Percentiles rank a stretch among this genome's conserved stretches.
phyloP scores from a whole-genome alignment of 192 early-diverging fungal species.

The Coemansia erecta region DNA sequence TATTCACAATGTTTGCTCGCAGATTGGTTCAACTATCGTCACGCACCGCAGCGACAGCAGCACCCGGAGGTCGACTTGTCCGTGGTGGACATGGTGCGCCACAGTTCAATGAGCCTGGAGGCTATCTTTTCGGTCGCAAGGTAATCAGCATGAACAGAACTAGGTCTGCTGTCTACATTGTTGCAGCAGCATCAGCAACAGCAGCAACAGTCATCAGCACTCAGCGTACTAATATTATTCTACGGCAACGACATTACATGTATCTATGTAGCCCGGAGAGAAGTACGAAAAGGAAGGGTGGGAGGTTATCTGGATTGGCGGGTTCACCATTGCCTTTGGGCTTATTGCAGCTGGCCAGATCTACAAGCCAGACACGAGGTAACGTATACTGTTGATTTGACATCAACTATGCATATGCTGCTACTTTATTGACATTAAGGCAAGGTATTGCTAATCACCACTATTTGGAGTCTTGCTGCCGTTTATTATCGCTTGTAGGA shows the following conservation, averaged over 20 bases:
- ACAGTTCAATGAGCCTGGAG: conserved; percentile 68
- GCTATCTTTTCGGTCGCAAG: conserved; percentile 77
- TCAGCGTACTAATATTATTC: conserved; percentile 28
- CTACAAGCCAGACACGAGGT: conserved; percentile 82
- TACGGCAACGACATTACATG: conserved; percentile 1
- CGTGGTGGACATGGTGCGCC: conserved; percentile 60
- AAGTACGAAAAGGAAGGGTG: conserved; percentile 74
- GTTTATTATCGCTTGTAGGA: conserved; percentile 33
- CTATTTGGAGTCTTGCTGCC: neutral
- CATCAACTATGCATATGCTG: neutral
- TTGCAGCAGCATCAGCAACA: neutral
- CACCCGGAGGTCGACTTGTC: conserved; percentile 43
- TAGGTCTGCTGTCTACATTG: neutral
- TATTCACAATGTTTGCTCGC: conserved; percentile 21
- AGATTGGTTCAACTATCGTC: conserved; percentile 29
- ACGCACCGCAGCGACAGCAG: conserved; percentile 5
- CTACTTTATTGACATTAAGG: neutral
- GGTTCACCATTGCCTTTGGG: conserved; percentile 60
- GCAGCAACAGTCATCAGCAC: neutral
- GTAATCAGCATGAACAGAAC: conserved; percentile 27
- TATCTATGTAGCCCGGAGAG: conserved; percentile 53
- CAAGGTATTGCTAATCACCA: neutral
- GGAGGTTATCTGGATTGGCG: conserved; percentile 66
- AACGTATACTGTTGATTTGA: conserved; percentile 9
- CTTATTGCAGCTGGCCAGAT: conserved; percentile 55